These are phyloP conservation scores for Inonotus obliquus DNA, from an alignment of 1,284 basidiomycete genomes.

Conservation along the genomic window DNA sequence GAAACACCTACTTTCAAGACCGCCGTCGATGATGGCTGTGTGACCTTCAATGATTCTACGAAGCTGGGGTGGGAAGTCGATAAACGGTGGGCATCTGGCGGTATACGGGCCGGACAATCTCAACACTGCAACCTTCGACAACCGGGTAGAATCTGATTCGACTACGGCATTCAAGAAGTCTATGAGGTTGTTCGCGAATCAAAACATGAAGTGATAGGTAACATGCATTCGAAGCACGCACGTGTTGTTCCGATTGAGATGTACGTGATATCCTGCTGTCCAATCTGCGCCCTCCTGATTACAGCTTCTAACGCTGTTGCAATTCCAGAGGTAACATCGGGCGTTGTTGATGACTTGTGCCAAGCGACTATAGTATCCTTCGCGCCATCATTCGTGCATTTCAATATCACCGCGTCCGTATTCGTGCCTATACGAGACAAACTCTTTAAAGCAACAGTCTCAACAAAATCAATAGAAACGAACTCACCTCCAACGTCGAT, in stretches of 20 bases:
- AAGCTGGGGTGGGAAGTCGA: conserved; percentile 42
- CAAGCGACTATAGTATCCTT: conserved; percentile 42
- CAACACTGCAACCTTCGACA: conserved; percentile 49
- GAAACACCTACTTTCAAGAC: conserved; percentile 34
- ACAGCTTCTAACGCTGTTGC: conserved; percentile 39
- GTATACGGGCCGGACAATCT: conserved; percentile 47
- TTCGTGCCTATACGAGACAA: conserved; percentile 38
- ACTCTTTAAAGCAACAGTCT: not conserved
- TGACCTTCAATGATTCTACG: conserved; percentile 39
- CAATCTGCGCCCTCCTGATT: conserved; percentile 31
- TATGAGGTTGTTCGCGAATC: not conserved
- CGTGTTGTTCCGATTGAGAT: conserved; percentile 46
- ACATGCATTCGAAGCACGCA: conserved; percentile 17
- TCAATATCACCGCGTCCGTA: conserved; percentile 50
- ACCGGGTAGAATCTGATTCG: conserved; percentile 40
- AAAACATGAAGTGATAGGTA: not conserved
- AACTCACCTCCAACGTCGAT: conserved; percentile 43
- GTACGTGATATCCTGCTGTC: conserved; percentile 33
- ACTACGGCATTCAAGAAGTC: conserved; percentile 51
- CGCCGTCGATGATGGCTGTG: conserved; percentile 42
- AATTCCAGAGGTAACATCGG: conserved; percentile 49
- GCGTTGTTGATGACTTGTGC: conserved; percentile 48
- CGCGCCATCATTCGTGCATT: conserved; percentile 32
- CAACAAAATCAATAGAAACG: not conserved
- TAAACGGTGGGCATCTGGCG: conserved; percentile 36